A percentile compares a stretch with the other conserved stretches of the same genome.
Conservation (phyloP, 768 basidiomycete species). For the Termitomyces titanicus region DNA sequence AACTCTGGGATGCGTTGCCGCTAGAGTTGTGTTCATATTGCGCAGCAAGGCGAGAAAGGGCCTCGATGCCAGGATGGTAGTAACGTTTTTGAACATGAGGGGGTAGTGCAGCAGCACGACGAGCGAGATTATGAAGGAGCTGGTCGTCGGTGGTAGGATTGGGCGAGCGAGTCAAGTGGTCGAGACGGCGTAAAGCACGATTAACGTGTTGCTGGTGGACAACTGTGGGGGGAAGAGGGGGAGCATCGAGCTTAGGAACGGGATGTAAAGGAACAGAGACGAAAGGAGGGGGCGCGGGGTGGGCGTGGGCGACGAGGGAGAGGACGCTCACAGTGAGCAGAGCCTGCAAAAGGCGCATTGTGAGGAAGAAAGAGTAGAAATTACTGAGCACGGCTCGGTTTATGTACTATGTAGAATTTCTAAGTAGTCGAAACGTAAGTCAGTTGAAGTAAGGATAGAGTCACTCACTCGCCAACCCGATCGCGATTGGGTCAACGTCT, state of each 20-base stretch:
- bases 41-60: slow-evolving; percentile 3
- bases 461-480: too few species aligned
- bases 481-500: not conserved
- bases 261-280: slow-evolving; percentile 19
- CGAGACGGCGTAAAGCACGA: slow-evolving; percentile 48
- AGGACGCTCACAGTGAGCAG: slow-evolving; percentile 4
- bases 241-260: not conserved
- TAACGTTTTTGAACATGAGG: slow-evolving; percentile 20
- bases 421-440: too few species aligned
- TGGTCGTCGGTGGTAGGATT: slow-evolving; percentile 27
- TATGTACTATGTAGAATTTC: not conserved
- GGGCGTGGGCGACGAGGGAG: slow-evolving; percentile 4
- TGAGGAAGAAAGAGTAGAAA: not conserved
- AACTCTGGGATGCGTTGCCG: not conserved
- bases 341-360: slow-evolving; percentile 13
- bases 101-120: slow-evolving; percentile 34
- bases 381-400: not conserved
- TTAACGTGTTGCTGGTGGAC: slow-evolving; percentile 60
- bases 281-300: slow-evolving; percentile 7
- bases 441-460: too few species aligned
- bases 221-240: slow-evolving; percentile 10
- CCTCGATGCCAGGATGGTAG: slow-evolving; percentile 3
- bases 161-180: slow-evolving; percentile 51
- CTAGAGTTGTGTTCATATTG: not conserved
- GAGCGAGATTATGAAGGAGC: slow-evolving; percentile 34